Evolutionary conservation across 768 basidiomycete species (phyloP), one percentile per base, ranked within the genome.

Genomic region (Lyophyllum atratum): DNA sequence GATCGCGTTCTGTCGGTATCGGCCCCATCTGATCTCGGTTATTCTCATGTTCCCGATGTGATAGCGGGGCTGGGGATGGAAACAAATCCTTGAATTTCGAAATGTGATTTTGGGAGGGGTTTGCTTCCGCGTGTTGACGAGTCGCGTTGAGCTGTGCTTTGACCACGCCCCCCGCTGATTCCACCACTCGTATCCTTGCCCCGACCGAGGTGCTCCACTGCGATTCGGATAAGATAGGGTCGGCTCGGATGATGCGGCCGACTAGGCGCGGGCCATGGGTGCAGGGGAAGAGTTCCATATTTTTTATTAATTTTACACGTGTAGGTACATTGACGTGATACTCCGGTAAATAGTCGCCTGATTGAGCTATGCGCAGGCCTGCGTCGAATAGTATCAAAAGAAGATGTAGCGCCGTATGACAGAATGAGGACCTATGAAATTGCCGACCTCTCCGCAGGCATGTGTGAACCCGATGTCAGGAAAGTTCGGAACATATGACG

Each of bases 231-330:
- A 49, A 56, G 49, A 54, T 51, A 34, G 29, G 29, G 37, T 50
- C 54, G 55, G 54, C 22, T 64, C 66, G 68, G 66, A 29, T 60
- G 62, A 62, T 62, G 60, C 65, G 62, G 60, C 59, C 54, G 59
- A 64, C 46, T 33, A 33, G 31, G 39, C 49, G 40, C 57, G 25
- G 54, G 49, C 42, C 22, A 43, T 50, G 21, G 39, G 15, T 17
- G 40, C 33, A 50, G 22, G 28, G 22, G 19, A 47, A 49, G 19
- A 45, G 42, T 52, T 46, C 49, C 48, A 52, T 58, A 45, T 15
- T n/a, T n/a, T n/a, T n/a, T n/a, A n/a, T n/a, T n/a, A n/a, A n/a
- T n/a, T 50, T 26, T 54, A 55, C 62, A 63, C 58, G 62, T 58
- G 62, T 53, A 26, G 50, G 26, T 14, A 22, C 4, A 3, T 57